Percentiles rank a stretch among this genome's conserved stretches.
These are phyloP conservation scores for Tuber melanosporum DNA, from an alignment of 495 filamentous ascomycete genomes.

Conservation along the genomic window DNA sequence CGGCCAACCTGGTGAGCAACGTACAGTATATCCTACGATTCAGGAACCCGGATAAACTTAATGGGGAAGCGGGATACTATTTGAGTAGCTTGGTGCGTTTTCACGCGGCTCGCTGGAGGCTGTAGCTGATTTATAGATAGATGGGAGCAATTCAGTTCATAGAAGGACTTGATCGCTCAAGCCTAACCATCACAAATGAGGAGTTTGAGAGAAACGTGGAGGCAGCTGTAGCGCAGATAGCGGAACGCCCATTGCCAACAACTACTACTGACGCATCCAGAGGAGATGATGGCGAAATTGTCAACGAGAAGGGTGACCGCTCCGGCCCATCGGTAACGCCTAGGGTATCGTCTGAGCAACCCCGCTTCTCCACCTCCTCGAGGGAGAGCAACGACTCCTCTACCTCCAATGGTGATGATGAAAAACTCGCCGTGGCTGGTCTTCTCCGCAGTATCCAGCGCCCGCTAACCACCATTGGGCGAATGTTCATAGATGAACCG, in stretches of 20 bases:
- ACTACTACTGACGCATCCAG: conserved; percentile 49
- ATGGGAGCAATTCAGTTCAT: conserved; percentile 96
- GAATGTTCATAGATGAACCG: conserved; percentile 84
- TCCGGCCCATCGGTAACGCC: conserved; percentile 39
- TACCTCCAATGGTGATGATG: conserved; percentile 51
- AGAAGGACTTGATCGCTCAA: conserved; percentile 89
- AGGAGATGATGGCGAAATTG: conserved; percentile 47
- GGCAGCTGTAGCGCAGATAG: conserved; percentile 90
- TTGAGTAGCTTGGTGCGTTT: conserved; percentile 78
- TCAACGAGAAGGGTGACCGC: conserved; percentile 43
- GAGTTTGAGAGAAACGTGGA: conserved; percentile 96
- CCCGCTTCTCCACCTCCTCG: conserved; percentile 26
- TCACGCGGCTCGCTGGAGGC: neutral
- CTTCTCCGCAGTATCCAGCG: conserved; percentile 85
- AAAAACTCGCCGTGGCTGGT: conserved; percentile 74
- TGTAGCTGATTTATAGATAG: conserved; percentile 44
- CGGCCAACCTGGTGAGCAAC: conserved; percentile 91
- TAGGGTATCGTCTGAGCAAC: conserved; percentile 46
- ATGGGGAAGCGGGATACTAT: conserved; percentile 96
- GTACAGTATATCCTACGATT: conserved; percentile 97
- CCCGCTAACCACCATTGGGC: conserved; percentile 88
- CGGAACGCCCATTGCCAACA: conserved; percentile 59
- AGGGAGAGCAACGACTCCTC: conserved; percentile 34
- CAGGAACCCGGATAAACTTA: conserved; percentile 92
- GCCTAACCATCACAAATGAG: conserved; percentile 83